Evolutionary conservation across 2,329 filamentous ascomycete species (phyloP), one percentile per base, ranked within the genome.

Genomic region (Exutisphaerella laricina): DNA sequence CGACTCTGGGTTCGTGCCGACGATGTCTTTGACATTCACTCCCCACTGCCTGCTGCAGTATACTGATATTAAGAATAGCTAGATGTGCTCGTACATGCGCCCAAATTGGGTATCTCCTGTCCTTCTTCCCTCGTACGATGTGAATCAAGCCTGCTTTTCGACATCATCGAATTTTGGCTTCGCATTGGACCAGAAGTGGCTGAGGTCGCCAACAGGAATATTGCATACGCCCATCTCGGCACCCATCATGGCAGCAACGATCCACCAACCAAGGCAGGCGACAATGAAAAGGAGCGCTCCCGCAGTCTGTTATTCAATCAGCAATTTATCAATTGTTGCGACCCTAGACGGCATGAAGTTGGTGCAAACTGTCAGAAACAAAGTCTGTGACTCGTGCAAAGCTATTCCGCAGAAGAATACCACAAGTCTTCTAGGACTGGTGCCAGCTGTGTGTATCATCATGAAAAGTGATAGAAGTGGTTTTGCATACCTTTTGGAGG

Each of bases 171-270:
- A 14, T 29, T 34, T 39, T 3, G 45, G 41, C 32, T 56, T 49
- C 5, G 49, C 52, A 13, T 41, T 31, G n/a, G 54, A 49, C 73
- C 73, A 76, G 41, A 72, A 69, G 33, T 67, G 69, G 38, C 66
- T 73, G 9, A 77, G 61, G 49, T 76, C 73, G 4, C 72, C 71
- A 1, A 77, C 70, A 0, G 73, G 73, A 2, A 75, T 61, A 20
- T 63, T 69, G 26, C 75, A 46, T 40, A 75, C 68, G 3, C 71
- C 63, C 48, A 75, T 75, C 60, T 77, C 73, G 3, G 67, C 70
- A 1, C 69, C 67, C 69, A 75, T 74, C 44, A 75, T 75, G 4
- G 74, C 72, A 36, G 75, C 67, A 7, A 70, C 69, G 60, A 75
- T 72, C 46, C 75, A 75, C 69, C 72, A 77, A 1, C 73, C 73